Conservation (phyloP, 306 rosid genomes). For the Acmispon strigosus region DNA sequence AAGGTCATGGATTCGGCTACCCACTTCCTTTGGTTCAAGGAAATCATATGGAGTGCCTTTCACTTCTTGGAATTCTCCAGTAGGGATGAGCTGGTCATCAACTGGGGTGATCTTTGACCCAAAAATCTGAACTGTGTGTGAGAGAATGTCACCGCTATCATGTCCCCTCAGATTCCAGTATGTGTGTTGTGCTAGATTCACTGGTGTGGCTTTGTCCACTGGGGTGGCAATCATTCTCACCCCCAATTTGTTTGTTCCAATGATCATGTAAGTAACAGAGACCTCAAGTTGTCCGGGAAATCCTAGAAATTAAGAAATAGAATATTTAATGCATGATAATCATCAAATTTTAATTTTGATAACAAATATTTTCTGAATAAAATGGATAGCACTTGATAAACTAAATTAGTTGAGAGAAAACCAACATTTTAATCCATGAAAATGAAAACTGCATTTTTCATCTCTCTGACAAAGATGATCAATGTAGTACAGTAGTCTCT, state of each 20-base stretch:
- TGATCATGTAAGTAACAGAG: constrained; percentile 33
- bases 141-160: constrained; percentile 37
- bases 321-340: too few species aligned
- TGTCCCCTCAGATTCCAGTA: constrained; percentile 60
- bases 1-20: constrained; percentile 24
- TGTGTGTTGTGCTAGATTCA: constrained; percentile 49
- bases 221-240: constrained; percentile 42
- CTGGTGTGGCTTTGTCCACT: constrained; percentile 45
- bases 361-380: too few species aligned
- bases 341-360: too few species aligned
- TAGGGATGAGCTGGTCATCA: constrained; percentile 37
- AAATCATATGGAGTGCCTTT: constrained; percentile 49
- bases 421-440: too few species aligned
- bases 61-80: constrained; percentile 17
- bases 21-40: constrained; percentile 26
- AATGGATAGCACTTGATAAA: too few species aligned
- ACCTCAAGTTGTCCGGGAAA: constrained; percentile 48
- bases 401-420: too few species aligned
- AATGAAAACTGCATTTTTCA: too few species aligned
- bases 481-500: too few species aligned
- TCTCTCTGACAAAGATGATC: too few species aligned
- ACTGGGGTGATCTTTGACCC: constrained; percentile 43
- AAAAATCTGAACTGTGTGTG: constrained; percentile 33
- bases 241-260: constrained; percentile 21
- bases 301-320: constrained; percentile 6